These are phyloP conservation scores for Thelonectria rubi DNA, from an alignment of 2,329 filamentous ascomycete species.

Conservation along the genomic window DNA sequence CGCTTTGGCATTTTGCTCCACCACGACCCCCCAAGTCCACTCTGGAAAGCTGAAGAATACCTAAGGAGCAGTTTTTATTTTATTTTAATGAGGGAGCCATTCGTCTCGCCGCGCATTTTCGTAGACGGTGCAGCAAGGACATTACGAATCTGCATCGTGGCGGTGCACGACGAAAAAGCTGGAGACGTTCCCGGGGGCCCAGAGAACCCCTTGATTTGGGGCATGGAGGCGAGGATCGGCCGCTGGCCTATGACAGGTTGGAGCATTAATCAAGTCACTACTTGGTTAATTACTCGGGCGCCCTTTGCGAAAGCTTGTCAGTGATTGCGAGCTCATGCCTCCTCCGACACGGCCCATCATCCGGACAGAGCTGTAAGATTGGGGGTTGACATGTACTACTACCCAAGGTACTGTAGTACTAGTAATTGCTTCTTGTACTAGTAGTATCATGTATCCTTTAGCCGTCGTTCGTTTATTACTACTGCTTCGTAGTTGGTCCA, in stretches of 20 bases:
- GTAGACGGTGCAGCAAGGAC: neutral
- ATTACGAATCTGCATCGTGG: neutral
- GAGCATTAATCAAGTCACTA: neutral
- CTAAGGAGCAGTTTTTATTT: neutral
- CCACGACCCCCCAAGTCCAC: neutral
- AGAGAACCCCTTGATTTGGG: neutral
- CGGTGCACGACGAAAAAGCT: neutral
- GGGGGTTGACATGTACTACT: neutral
- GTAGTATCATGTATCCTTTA: neutral
- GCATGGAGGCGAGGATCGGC: slow-evolving; percentile 20
- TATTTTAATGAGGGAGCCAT: neutral
- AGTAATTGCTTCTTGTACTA: too few relatives aligned
- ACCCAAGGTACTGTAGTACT: too few relatives aligned
- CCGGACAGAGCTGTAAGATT: neutral
- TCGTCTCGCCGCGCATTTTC: neutral
- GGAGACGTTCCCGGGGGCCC: neutral
- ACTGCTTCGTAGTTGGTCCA: neutral
- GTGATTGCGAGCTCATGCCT: slow-evolving; percentile 1
- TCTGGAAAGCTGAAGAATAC: neutral
- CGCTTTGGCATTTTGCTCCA: neutral
- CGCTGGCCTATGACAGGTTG: slow-evolving; percentile 8
- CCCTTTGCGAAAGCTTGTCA: neutral
- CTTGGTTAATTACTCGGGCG: neutral
- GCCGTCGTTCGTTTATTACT: slow-evolving; percentile 14
- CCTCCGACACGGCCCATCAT: slow-evolving; percentile 3